Conservation (phyloP, 345 rosid species). For the Citrus inodora region DNA sequence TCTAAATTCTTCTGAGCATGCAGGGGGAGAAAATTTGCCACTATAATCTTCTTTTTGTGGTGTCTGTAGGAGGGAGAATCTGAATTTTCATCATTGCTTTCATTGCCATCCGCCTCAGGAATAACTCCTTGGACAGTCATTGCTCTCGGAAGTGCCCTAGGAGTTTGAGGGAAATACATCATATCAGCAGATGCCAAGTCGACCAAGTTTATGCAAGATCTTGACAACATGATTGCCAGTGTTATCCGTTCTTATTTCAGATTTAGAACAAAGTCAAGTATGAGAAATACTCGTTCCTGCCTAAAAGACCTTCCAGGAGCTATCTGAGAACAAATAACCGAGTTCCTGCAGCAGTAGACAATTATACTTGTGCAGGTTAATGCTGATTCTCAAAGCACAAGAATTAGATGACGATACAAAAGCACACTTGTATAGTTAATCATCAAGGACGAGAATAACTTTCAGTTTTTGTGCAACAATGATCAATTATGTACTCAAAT, state of each 20-base stretch:
- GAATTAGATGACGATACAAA: neutral
- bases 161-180: constrained; percentile 51
- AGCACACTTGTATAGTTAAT: neutral
- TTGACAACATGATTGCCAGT: constrained; percentile 45
- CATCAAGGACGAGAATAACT: neutral
- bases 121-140: constrained; percentile 59
- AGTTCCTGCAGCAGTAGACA: constrained; percentile 9
- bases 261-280: neutral
- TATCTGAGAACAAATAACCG: neutral
- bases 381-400: neutral
- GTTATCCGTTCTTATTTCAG: neutral
- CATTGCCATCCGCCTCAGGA: constrained; percentile 41
- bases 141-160: constrained; percentile 47
- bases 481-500: neutral
- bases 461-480: constrained; percentile 2
- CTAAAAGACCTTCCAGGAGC: neutral
- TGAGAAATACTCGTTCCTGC: neutral
- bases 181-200: constrained; percentile 61
- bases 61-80: constrained; percentile 20
- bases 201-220: constrained; percentile 58
- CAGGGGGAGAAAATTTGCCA: constrained; percentile 44
- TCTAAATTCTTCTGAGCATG: constrained; percentile 34
- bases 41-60: constrained; percentile 30
- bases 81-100: constrained; percentile 25
- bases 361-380: neutral